Conservation (phyloP, 2,329 filamentous ascomycete genomes). For the Zymoseptoria pseudotritici region DNA sequence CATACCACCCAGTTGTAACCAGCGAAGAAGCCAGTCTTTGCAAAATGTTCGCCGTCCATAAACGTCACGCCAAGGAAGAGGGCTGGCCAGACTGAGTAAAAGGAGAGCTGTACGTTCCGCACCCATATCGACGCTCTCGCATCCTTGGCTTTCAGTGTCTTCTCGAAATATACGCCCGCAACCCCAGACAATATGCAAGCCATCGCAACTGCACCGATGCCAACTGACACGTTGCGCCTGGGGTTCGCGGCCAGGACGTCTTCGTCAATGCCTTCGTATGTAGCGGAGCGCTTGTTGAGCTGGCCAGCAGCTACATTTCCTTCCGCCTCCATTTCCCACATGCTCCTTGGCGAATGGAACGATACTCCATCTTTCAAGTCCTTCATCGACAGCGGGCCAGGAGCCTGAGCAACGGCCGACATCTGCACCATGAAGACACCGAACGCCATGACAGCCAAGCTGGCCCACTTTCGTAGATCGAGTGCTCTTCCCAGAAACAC, state of each 20-base stretch:
- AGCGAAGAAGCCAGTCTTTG: conserved; percentile 81
- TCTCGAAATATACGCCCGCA: conserved; percentile 83
- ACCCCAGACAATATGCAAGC: conserved; percentile 76
- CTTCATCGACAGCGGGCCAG: conserved; percentile 49
- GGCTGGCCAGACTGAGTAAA: conserved; percentile 88
- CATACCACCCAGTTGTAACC: conserved; percentile 93
- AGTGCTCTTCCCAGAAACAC: conserved; percentile 65
- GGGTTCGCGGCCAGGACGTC: conserved; percentile 48
- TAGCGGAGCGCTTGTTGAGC: conserved; percentile 63
- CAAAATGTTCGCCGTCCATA: conserved; percentile 78
- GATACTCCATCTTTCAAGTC: conserved; percentile 53
- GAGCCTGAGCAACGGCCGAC: conserved; percentile 51
- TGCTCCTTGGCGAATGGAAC: conserved; percentile 66
- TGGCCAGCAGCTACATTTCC: conserved; percentile 44
- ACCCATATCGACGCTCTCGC: conserved; percentile 78
- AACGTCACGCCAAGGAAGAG: conserved; percentile 78
- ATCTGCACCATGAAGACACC: conserved; percentile 83
- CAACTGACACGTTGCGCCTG: conserved; percentile 69
- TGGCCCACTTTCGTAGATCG: conserved; percentile 67
- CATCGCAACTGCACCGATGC: conserved; percentile 67
- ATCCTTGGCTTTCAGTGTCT: conserved; percentile 71
- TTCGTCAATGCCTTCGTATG: conserved; percentile 78
- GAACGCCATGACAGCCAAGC: conserved; percentile 68
- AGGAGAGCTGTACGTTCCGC: conserved; percentile 86
- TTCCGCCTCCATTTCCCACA: conserved; percentile 66